phyloP scores from a whole-genome alignment of 2,329 filamentous ascomycete genomes.

The Stemphylium beticola region DNA sequence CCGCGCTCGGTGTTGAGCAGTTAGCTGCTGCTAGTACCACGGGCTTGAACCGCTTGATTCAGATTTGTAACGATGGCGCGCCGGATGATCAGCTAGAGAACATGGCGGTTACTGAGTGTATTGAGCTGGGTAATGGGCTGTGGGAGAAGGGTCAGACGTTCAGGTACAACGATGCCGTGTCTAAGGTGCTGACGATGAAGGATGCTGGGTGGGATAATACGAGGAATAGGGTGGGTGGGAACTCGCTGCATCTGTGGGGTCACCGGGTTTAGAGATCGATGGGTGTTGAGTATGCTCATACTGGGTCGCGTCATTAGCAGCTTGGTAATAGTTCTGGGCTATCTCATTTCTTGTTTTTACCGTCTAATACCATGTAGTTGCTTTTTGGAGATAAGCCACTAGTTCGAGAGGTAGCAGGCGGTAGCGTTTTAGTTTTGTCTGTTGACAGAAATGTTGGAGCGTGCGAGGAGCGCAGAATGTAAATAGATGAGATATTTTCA shows the following conservation, averaged over 20 bases:
- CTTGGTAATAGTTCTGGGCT: no score
- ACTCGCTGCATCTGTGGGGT: conserved; percentile 39
- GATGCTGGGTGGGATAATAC: conserved; percentile 42
- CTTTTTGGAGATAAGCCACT: no score
- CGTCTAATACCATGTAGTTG: no score
- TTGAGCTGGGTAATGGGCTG: conserved; percentile 42
- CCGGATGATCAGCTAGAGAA: conserved; percentile 31
- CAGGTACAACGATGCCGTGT: conserved; percentile 39
- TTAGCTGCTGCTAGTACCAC: conserved; percentile 28
- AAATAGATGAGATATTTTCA: no score
- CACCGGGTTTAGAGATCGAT: conserved; percentile 28
- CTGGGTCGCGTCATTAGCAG: neutral
- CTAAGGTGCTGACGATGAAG: conserved; percentile 39
- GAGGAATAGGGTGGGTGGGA: conserved; percentile 35
- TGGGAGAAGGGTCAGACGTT: conserved; percentile 47
- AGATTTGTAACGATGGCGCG: conserved; percentile 33
- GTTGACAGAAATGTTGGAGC: no score
- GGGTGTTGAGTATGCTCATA: neutral
- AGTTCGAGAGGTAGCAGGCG: no score
- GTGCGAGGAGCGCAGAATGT: no score
- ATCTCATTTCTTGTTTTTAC: no score
- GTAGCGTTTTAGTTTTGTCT: no score
- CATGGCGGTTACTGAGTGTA: conserved; percentile 41
- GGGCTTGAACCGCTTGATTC: conserved; percentile 41
- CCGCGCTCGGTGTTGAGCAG: conserved; percentile 34